Conservation (phyloP, 2,329 filamentous ascomycete genomes). For the Arthrinium puccinioides region DNA sequence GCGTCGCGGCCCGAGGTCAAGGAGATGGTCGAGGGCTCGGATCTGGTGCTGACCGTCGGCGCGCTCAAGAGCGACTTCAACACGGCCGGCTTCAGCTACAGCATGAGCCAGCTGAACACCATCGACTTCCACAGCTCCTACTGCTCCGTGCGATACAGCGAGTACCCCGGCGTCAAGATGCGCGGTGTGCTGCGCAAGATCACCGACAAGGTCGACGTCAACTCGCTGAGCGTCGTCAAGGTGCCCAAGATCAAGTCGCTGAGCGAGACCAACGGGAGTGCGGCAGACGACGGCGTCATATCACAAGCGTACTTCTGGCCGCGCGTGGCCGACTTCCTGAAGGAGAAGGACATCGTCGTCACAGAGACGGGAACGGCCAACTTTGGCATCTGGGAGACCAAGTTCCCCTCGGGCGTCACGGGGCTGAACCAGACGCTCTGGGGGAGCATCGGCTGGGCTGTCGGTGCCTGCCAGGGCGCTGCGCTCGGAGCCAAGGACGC, state of each 20-base stretch:
- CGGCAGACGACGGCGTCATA: slow-evolving; percentile 38
- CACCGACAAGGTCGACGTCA: slow-evolving; percentile 49
- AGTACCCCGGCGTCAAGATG: slow-evolving; percentile 73
- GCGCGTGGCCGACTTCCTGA: slow-evolving; percentile 63
- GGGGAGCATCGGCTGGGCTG: slow-evolving; percentile 59
- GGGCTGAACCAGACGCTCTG: slow-evolving; percentile 73
- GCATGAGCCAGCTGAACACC: slow-evolving; percentile 66
- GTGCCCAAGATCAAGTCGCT: slow-evolving; percentile 45
- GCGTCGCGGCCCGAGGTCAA: slow-evolving; percentile 61
- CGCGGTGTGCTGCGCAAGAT: slow-evolving; percentile 69
- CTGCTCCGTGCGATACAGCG: slow-evolving; percentile 67
- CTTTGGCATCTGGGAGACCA: slow-evolving; percentile 82
- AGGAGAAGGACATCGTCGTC: slow-evolving; percentile 67
- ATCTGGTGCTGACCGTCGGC: slow-evolving; percentile 65
- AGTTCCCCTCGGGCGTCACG: slow-evolving; percentile 70
- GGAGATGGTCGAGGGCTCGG: slow-evolving; percentile 58
- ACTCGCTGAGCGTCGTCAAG: slow-evolving; percentile 47
- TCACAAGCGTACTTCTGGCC: slow-evolving; percentile 75
- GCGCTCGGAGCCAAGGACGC: slow-evolving; percentile 67
- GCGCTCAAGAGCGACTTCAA: slow-evolving; percentile 68
- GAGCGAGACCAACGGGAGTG: slow-evolving; percentile 24
- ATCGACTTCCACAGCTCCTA: slow-evolving; percentile 76
- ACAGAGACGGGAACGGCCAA: slow-evolving; percentile 86
- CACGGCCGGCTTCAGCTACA: slow-evolving; percentile 75
- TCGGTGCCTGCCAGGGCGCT: slow-evolving; percentile 54